Conservation (phyloP, 345 rosid species). For the Eutrema heterophyllum region DNA sequence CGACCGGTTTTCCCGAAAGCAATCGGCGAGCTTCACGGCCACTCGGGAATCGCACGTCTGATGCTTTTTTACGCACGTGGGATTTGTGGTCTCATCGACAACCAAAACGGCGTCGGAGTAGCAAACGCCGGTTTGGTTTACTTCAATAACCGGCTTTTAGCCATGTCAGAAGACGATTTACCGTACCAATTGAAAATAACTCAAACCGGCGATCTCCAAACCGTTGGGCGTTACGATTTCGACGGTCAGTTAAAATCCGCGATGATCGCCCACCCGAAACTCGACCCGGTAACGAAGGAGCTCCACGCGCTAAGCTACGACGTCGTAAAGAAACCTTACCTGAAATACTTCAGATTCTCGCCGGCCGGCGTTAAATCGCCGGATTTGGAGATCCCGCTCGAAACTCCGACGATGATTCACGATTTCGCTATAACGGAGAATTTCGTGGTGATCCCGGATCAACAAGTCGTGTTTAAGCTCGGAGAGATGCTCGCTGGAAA, state of each 20-base stretch:
- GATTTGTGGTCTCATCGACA: slow-evolving; percentile 57
- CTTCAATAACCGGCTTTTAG: slow-evolving; percentile 66
- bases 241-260: slow-evolving; percentile 55
- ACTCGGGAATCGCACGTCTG: slow-evolving; percentile 69
- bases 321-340: slow-evolving; percentile 64
- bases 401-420: slow-evolving; percentile 92
- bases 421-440: slow-evolving; percentile 89
- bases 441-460: slow-evolving; percentile 85
- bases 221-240: slow-evolving; percentile 65
- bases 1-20: slow-evolving; percentile 83
- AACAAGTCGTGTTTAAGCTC: slow-evolving; percentile 88
- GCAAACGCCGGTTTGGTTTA: slow-evolving; percentile 88
- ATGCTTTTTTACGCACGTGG: slow-evolving; percentile 68
- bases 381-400: slow-evolving; percentile 62
- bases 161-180: slow-evolving; percentile 90
- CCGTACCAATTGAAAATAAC: slow-evolving; percentile 71
- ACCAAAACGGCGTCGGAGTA: slow-evolving; percentile 62
- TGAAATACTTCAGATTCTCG: slow-evolving; percentile 67
- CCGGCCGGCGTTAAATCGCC: slow-evolving; percentile 61
- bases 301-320: slow-evolving; percentile 78
- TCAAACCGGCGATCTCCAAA: slow-evolving; percentile 59
- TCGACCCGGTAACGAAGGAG: slow-evolving; percentile 70
- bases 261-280: slow-evolving; percentile 95
- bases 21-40: slow-evolving; percentile 89
- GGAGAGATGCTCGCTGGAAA: slow-evolving; percentile 82